Base-by-base conservation (phyloP, 2,329 filamentous ascomycete genomes). In the Colletotrichum euphorbiae region DNA sequence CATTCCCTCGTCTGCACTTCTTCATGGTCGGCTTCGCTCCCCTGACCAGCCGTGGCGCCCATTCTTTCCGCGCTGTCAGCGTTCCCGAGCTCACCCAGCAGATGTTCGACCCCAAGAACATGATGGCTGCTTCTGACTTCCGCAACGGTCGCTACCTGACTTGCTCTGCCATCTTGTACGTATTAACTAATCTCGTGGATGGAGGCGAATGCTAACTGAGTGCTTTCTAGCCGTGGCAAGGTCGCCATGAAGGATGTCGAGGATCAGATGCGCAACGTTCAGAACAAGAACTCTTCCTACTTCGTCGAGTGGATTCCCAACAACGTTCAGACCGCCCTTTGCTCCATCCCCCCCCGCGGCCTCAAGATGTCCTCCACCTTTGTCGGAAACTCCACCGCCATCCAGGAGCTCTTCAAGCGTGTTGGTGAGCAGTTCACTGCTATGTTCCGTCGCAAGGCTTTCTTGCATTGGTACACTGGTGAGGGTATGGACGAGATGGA, bases 401-500 rank as follows among this genome's bases (percentile, higher is more conserved):
- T 99, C 85, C 96, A 99, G 89, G 96, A 99, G 88, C 93, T 99
- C 77, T 99, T 99, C 93, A 98, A 99, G 93, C 95, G 96, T 90
- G 88, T 99, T 77, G 96, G 96, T 80, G 96, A 99, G 84, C 96
- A 99, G 87, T 99, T 99, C 90, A 94, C 92, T 85, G 96, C 94
- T 81, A 99, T 99, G 96, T 99, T 99, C 92, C 90, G 96, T 87
- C 94, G 96, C 86, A 99, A 98, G 93, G 96, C 96, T 91, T 99
- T 99, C 94, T 93, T 99, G 90, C 96, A 98, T 89, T 99, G 96
- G 96, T 99, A 99, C 87, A 99, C 96, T 90, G 94, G 94, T 80
- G 96, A 99, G 90, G 96, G 96, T 87, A 99, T 99, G 96, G 96
- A 99, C 85, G 96, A 99, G 91, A 98, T 99, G 96, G 96, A 99